phyloP scores from a whole-genome alignment of 345 rosid genomes.

The Erodium maritimum region DNA sequence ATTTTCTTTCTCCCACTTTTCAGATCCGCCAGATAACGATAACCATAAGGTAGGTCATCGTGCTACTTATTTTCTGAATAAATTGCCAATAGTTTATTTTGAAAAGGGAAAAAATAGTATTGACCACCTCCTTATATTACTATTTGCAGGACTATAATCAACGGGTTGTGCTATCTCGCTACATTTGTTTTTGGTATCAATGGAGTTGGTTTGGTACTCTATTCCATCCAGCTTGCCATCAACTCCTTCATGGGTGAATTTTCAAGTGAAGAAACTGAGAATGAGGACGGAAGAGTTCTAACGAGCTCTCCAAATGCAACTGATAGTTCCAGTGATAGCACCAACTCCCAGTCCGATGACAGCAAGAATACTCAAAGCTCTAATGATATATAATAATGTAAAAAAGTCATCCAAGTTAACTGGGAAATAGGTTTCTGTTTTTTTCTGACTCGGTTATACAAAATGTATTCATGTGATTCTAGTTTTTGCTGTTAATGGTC shows the following conservation, averaged over 20 bases:
- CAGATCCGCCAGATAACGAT: constrained; percentile 87
- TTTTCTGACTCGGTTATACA: no score
- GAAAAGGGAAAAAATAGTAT: background rate
- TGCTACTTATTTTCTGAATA: no score
- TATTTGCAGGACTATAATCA: constrained; percentile 62
- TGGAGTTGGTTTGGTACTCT: constrained; percentile 64
- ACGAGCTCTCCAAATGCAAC: constrained; percentile 17
- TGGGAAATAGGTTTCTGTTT: no score
- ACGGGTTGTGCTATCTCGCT: constrained; percentile 86
- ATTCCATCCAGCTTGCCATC: constrained; percentile 60
- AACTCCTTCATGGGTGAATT: constrained; percentile 38
- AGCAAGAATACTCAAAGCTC: constrained; percentile 35
- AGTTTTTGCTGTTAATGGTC: no score
- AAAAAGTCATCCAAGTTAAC: no score
- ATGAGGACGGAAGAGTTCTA: constrained; percentile 12
- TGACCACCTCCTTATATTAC: constrained; percentile 3
- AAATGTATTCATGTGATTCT: no score
- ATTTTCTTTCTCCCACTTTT: constrained; percentile 2
- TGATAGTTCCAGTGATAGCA: constrained; percentile 16
- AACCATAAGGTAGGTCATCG: constrained; percentile 45
- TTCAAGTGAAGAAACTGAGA: constrained; percentile 15
- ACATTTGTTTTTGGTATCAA: constrained; percentile 87
- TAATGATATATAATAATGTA: constrained; percentile 19
- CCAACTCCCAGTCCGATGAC: constrained; percentile 17
- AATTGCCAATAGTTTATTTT: no score